Evolutionary conservation across 192 early-diverging fungal species (phyloP), one percentile per base, ranked within the genome.

Genomic region (Paraglomus brasilianum): DNA sequence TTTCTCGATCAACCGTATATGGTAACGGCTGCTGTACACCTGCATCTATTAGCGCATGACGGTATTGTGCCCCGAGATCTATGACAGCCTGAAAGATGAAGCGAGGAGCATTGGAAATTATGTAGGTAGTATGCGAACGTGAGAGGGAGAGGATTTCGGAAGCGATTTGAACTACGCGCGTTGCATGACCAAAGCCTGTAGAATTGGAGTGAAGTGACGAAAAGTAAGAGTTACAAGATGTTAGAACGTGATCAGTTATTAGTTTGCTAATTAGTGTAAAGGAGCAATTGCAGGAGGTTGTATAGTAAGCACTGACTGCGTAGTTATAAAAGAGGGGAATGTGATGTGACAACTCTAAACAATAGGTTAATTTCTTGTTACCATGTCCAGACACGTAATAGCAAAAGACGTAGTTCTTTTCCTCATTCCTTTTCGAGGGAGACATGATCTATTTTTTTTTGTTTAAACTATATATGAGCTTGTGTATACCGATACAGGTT

Each of bases 1-100:
- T 66, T 17, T 81, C 59, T n/a, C 82, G 67, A 70, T 87, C 81
- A 0, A 87, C 84, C 0, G 83, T 84, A 40, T 86, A 84, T 40
- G 86, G 83, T 38, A 85, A 55, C 21, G 84, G 82, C 60, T 87
- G 86, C 11, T 86, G 74, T 5, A 86, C 86, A n/a, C 86, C 83
- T 5, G 81, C 80, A 72, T 87, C 86, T 19, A 87, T 81, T 14
- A 80, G 77, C 5, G 82, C 81, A 58, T 84, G 75, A 5, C 86
- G 74, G 63, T 86, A 86, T 1, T 70, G 70, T 9, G 85, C 81
- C 1, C 85, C 85, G 8, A 80, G 8, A 21, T 67, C 57, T 45
- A 80, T 82, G 14, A 82, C 78, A 1, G 79, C 80, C 70, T 80
- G 81, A 66, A 84, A 86, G 62, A 84, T 86, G 57, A 86, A 86